Base-by-base conservation (phyloP, 805 yeast genomes). In the Cephaloascus fragrans region DNA sequence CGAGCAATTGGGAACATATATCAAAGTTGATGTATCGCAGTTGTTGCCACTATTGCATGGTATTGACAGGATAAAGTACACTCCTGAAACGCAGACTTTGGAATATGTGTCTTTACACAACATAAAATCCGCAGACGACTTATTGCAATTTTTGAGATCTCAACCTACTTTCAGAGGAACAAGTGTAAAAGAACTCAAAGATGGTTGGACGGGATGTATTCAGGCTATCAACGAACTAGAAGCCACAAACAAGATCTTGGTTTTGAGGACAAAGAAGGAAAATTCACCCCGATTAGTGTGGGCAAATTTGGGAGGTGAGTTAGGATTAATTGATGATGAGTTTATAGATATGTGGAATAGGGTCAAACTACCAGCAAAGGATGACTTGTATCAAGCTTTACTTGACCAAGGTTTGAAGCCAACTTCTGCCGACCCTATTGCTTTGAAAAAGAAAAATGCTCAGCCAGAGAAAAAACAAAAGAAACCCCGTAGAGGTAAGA, bases 391-490 rank as follows among this genome's bases (percentile, higher is more conserved):
- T 19, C 77, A 80, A 40, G 76, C 77, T 41, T 69, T 93, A 45
- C 73, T 82, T 42, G 85, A 79, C 43, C 79, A 84, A 43, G 90
- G 96, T n/a, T 72, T 93, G 57, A 93, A 88, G 58, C 98, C 98
- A 8, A 90, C 97, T 0, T 83, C 93, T 53, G 93, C 88, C n/a
- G 98, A 93, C 56, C 97, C 98, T n/a, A 85, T 88, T 33, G 75
- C 84, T n/a, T 63, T 88, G 43, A 85, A 81, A 60, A 82, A 79
- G 55, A 75, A 73, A 40, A 75, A 73, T 35, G 65, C 58, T 40
- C 66, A 62, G 40, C 71, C 68, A 32, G 80, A 77, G 47, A 77
- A 83, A 57, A 90, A 88, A 62, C 88, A 83, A 57, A 87, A 87
- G 74, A 89, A 85, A 61, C 85, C 94, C 37, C 78, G 97, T 61